A percentile compares a stretch with the other conserved stretches of the same genome.
Conservation (phyloP, 2,329 filamentous ascomycete species). For the Talaromyces sp. region DNA sequence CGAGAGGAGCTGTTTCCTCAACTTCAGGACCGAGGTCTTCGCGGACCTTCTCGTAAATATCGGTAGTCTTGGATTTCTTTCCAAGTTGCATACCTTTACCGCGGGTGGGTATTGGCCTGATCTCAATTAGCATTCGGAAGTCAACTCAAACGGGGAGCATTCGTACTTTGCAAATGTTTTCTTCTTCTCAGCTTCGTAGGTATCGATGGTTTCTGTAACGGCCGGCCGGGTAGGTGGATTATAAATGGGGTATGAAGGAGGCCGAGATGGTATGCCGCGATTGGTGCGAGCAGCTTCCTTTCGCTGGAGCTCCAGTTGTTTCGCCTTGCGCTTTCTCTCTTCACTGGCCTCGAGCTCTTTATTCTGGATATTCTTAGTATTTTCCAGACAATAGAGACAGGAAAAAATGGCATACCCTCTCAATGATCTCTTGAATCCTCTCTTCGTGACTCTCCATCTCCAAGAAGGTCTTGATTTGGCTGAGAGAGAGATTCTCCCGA, state of each 20-base stretch:
- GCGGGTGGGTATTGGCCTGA: conserved; percentile 62
- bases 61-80: conserved; percentile 96
- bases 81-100: conserved; percentile 99
- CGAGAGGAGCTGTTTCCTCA: conserved; percentile 70
- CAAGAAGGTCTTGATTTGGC: conserved; percentile 97
- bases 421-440: conserved; percentile 97
- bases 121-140: conserved; percentile 41
- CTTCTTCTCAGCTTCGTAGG: conserved; percentile 96
- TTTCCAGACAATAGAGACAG: neutral
- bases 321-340: conserved; percentile 96
- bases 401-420: conserved; percentile 60
- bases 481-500: conserved; percentile 90
- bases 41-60: conserved; percentile 94
- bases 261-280: conserved; percentile 65
- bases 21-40: conserved; percentile 85
- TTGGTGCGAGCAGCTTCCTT: conserved; percentile 86
- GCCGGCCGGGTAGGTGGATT: conserved; percentile 73
- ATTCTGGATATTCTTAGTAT: conserved; percentile 59
- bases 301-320: conserved; percentile 97
- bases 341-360: conserved; percentile 98
- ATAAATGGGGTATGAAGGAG: conserved; percentile 85
- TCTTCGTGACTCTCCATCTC: conserved; percentile 99
- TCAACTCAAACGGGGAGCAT: neutral
- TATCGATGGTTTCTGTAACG: conserved; percentile 80
- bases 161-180: conserved; percentile 77